Evolutionary conservation across 805 yeast species (phyloP).

Genomic region (Yarrowia divulgata): DNA sequence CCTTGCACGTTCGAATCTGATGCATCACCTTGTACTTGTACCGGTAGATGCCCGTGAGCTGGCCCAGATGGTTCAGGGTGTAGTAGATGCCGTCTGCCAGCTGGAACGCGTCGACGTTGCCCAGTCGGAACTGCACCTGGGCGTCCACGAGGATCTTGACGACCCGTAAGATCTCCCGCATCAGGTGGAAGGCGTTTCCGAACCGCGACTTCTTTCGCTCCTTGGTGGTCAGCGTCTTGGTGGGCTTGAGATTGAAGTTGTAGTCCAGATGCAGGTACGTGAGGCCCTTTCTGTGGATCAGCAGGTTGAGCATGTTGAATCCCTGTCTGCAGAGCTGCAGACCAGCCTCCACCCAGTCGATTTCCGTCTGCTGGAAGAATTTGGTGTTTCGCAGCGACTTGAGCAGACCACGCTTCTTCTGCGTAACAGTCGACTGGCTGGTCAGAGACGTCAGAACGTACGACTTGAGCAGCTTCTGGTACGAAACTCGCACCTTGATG

Average conservation of each 20-base stretch:
- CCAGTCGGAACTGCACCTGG: conserved; percentile 88
- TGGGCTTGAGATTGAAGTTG: conserved; percentile 94
- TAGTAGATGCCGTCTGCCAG: conserved; percentile 94
- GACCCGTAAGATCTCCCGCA: conserved; percentile 86
- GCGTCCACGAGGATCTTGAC: conserved; percentile 88
- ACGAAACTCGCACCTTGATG: conserved; percentile 81
- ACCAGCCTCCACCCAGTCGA: conserved; percentile 99
- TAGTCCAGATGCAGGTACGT: conserved; percentile 94
- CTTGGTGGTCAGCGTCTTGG: conserved; percentile 93
- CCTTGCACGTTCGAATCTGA: conserved; percentile 95
- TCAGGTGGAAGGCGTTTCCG: conserved; percentile 94
- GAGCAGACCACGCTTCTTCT: conserved; percentile 64
- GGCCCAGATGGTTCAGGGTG: conserved; percentile 91
- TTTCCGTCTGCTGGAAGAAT: conserved; percentile 86
- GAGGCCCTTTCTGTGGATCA: conserved; percentile 88
- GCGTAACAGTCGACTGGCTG: conserved; percentile 54
- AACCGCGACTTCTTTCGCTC: conserved; percentile 95
- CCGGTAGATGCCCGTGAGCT: conserved; percentile 93
- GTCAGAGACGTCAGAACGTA: conserved; percentile 76
- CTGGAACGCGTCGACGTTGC: conserved; percentile 91
- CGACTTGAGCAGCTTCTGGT: conserved; percentile 85
- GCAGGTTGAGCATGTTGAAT: conserved; percentile 85
- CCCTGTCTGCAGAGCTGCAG: conserved; percentile 93
- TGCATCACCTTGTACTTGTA: conserved; percentile 98
- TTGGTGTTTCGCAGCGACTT: conserved; percentile 77